These are phyloP conservation scores for Xylaria bambusicola DNA, from an alignment of 495 filamentous ascomycete species.

Conservation along the genomic window DNA sequence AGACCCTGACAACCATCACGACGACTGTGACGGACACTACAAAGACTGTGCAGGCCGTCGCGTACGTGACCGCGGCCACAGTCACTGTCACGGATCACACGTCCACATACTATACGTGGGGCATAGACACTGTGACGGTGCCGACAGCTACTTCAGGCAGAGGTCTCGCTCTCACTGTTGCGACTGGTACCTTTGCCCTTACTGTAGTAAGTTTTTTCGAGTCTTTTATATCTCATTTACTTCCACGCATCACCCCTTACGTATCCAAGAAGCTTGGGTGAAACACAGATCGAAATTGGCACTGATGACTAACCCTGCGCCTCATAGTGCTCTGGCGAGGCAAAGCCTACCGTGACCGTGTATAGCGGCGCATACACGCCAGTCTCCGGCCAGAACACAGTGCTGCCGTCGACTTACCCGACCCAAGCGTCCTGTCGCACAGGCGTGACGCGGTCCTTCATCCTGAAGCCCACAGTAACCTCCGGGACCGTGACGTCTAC, in stretches of 20 bases:
- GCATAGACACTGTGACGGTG: not conserved
- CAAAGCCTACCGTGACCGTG: too few species aligned
- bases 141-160: not conserved
- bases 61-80: not conserved
- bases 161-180: constrained; percentile 17
- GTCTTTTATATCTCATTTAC: too few species aligned
- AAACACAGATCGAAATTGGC: too few species aligned
- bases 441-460: constrained; percentile 12
- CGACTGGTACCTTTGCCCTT: constrained; percentile 20
- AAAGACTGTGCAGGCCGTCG: constrained; percentile 7
- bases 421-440: constrained; percentile 24
- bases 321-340: too few species aligned
- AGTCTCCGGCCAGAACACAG: constrained; percentile 23
- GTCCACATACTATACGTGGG: not conserved
- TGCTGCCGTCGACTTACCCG: constrained; percentile 22
- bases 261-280: too few species aligned
- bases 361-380: constrained; percentile 27
- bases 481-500: constrained; percentile 24
- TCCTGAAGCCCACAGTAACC: constrained; percentile 21
- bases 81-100: constrained; percentile 5
- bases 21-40: not conserved
- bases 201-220: constrained; percentile 7
- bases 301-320: too few species aligned
- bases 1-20: not conserved
- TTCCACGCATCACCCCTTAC: too few species aligned